phyloP scores from a whole-genome alignment of 176 grass and related monocot genomes.

The Musa schizocarpa region DNA sequence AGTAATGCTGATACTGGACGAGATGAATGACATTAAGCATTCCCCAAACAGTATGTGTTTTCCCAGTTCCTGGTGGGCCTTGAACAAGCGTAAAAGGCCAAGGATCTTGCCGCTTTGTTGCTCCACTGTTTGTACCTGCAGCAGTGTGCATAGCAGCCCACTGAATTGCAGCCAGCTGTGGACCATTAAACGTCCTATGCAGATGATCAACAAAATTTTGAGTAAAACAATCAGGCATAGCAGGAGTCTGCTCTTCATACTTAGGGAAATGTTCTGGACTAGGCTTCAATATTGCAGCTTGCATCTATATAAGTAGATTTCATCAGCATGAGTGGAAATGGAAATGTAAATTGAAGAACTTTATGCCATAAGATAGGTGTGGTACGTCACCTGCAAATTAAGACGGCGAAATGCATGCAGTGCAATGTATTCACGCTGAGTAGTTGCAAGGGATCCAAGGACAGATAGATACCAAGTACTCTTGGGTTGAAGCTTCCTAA shows the following conservation, averaged over 20 bases:
- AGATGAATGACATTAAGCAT: slow-evolving; percentile 99
- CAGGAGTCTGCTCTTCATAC: slow-evolving; percentile 83
- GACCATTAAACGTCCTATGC: slow-evolving; percentile 72
- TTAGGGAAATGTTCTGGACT: slow-evolving; percentile 96
- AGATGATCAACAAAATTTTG: slow-evolving; percentile 81
- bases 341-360: slow-evolving; percentile 18
- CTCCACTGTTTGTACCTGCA: slow-evolving; percentile 75
- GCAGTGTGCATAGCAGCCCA: slow-evolving; percentile 99
- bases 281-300: slow-evolving; percentile 95
- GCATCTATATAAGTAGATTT: slow-evolving; percentile 54
- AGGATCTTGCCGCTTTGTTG: slow-evolving; percentile 79
- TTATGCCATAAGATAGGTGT: slow-evolving; percentile 5
- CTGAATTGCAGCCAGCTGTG: slow-evolving; percentile 93
- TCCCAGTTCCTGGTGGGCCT: slow-evolving; percentile 92
- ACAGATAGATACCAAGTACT: slow-evolving; percentile 70
- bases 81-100: slow-evolving; percentile 99
- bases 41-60: slow-evolving; percentile 98
- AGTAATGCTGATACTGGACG: slow-evolving; percentile 99
- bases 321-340: slow-evolving; percentile 7
- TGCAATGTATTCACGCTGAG: slow-evolving; percentile 92
- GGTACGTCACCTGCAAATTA: slow-evolving; percentile 53
- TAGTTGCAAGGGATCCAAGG: slow-evolving; percentile 96
- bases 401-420: slow-evolving; percentile 92
- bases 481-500: slow-evolving; percentile 74
- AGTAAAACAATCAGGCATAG: slow-evolving; percentile 94